A percentile compares a stretch with the other conserved stretches of the same genome.
phyloP scores from a whole-genome alignment of 192 early-diverging fungal genomes.

The Martensiomyces pterosporus region DNA sequence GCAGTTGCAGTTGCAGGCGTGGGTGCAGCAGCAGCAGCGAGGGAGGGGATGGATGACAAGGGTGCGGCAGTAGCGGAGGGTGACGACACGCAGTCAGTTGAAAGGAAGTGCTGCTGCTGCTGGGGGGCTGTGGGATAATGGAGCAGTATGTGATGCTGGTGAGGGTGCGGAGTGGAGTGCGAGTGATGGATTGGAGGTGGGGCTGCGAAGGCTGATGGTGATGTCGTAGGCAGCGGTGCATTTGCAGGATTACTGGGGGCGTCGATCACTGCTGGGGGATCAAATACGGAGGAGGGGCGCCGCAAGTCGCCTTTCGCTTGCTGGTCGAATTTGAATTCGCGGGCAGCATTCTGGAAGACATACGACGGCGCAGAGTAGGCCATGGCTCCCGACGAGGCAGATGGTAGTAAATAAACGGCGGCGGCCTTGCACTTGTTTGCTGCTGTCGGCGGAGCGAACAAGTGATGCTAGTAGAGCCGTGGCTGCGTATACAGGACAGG shows the following conservation, averaged over 20 bases:
- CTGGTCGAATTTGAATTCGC: constrained; percentile 22
- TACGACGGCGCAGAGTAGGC: too few species aligned
- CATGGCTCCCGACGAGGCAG: too few species aligned
- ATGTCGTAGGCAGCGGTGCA: neutral
- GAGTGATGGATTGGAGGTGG: neutral
- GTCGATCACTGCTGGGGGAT: constrained; percentile 6
- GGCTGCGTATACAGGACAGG: too few species aligned
- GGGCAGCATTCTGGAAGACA: constrained; percentile 3
- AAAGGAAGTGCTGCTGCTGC: constrained; percentile 1
- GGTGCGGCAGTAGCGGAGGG: constrained; percentile 3
- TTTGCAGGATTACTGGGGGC: neutral
- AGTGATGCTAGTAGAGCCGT: too few species aligned
- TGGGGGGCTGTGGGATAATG: neutral
- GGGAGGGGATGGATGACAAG: too few species aligned
- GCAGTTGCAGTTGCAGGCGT: neutral
- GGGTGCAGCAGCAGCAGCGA: too few species aligned
- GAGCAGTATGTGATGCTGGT: too few species aligned
- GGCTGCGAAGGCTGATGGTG: neutral
- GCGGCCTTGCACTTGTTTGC: too few species aligned
- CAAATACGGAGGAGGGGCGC: constrained; percentile 6
- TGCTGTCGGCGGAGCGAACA: too few species aligned
- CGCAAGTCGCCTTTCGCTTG: constrained; percentile 5
- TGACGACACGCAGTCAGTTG: neutral
- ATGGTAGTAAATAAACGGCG: too few species aligned
- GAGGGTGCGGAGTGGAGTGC: neutral